Conservation (phyloP, 441 rosid genomes). For the Aquilaria agallochum region DNA sequence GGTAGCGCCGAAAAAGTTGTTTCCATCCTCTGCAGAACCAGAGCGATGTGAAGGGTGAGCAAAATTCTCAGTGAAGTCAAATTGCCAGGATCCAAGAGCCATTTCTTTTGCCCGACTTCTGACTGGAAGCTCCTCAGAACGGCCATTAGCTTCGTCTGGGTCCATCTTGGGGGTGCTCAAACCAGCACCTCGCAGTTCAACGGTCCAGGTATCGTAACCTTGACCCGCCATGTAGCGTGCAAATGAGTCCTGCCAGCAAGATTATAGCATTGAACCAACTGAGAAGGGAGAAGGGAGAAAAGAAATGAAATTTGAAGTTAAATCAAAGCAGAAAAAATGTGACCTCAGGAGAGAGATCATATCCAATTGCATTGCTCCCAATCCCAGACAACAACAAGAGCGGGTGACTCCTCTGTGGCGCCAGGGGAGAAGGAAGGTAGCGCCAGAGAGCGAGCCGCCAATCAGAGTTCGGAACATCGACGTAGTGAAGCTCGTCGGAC, state of each 20-base stretch:
- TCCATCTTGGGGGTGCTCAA: slow-evolving; percentile 33
- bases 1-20: slow-evolving; percentile 20
- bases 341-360: slow-evolving; percentile 13
- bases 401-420: slow-evolving; percentile 54
- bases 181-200: slow-evolving; percentile 72
- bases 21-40: slow-evolving; percentile 27
- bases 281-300: slow-evolving; percentile 25
- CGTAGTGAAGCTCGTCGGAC: slow-evolving; percentile 49
- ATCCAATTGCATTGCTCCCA: too few relatives aligned
- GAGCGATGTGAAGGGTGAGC: slow-evolving; percentile 11
- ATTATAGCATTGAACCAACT: slow-evolving; percentile 6
- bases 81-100: too few relatives aligned
- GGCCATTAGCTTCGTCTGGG: slow-evolving; percentile 15
- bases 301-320: slow-evolving; percentile 50
- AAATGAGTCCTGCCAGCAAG: slow-evolving; percentile 42
- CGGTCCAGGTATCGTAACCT: slow-evolving; percentile 72
- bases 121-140: slow-evolving; percentile 15
- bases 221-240: slow-evolving; percentile 59
- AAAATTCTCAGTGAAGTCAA: too few relatives aligned
- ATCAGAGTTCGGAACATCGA: slow-evolving; percentile 40
- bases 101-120: neutral
- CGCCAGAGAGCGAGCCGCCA: slow-evolving; percentile 77
- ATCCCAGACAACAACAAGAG: slow-evolving; percentile 14
- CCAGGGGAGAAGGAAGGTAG: slow-evolving; percentile 53
- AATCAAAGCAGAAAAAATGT: slow-evolving; percentile 50